Conservation (phyloP, 805 yeast species). For the Wickerhamiella galacta region DNA sequence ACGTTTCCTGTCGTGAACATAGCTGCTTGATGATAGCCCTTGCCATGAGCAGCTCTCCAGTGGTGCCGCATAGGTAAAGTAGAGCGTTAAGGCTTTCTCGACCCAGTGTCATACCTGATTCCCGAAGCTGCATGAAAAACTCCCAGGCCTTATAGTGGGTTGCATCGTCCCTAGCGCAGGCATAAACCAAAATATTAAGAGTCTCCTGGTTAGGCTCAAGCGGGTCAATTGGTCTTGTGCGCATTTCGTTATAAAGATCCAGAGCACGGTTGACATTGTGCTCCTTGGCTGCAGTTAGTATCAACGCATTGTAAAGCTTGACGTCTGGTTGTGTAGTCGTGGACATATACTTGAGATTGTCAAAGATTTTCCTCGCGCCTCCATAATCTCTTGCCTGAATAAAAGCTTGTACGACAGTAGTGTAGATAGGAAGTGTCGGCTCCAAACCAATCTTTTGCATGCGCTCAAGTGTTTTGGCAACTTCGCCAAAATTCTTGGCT, state of each 20-base stretch:
- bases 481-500: slow-evolving; percentile 13
- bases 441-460: slow-evolving; percentile 14
- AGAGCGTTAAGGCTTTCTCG: slow-evolving; percentile 43
- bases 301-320: slow-evolving; percentile 52
- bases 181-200: slow-evolving; percentile 43
- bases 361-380: slow-evolving; percentile 60
- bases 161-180: slow-evolving; percentile 40
- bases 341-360: slow-evolving; percentile 70
- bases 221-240: slow-evolving; percentile 19
- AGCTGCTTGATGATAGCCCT: slow-evolving; percentile 34
- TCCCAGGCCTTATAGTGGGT: slow-evolving; percentile 56
- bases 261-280: slow-evolving; percentile 57
- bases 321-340: slow-evolving; percentile 48
- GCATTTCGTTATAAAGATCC: slow-evolving; percentile 61
- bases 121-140: slow-evolving; percentile 47
- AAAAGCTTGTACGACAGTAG: slow-evolving; percentile 45
- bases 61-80: slow-evolving; percentile 59
- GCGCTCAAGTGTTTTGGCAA: slow-evolving; percentile 12
- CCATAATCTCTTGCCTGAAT: slow-evolving; percentile 32
- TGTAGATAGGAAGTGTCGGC: slow-evolving; percentile 26
- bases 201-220: slow-evolving; percentile 29
- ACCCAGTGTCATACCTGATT: slow-evolving; percentile 19
- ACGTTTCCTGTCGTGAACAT: slow-evolving; percentile 12
- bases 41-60: slow-evolving; percentile 59
- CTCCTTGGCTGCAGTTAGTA: slow-evolving; percentile 45